Evolutionary conservation across 2,329 filamentous ascomycete species (phyloP).

Genomic region (Zelopaecilomyces penicillatus): DNA sequence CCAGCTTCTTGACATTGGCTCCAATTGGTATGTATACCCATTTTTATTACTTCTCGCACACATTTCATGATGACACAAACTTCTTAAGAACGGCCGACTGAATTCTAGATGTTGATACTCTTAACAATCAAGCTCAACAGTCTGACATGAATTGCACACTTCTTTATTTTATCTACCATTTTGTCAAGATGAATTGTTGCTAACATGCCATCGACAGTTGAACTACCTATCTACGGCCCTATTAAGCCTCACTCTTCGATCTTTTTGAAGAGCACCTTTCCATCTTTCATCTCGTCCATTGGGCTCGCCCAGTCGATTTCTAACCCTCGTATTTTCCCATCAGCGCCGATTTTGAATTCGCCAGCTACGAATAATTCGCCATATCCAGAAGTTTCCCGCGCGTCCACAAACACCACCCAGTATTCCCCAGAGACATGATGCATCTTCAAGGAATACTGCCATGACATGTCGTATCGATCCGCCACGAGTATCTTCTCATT

Average conservation of each 20-base stretch:
- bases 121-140: slow-evolving; percentile 57
- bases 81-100: slow-evolving; percentile 61
- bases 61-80: slow-evolving; percentile 45
- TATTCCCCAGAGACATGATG: slow-evolving; percentile 20
- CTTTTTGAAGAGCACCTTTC: slow-evolving; percentile 10
- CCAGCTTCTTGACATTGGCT: too few species aligned
- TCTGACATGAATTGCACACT: slow-evolving; percentile 35
- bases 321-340: slow-evolving; percentile 4
- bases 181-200: slow-evolving; percentile 5
- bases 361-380: slow-evolving; percentile 6
- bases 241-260: neutral
- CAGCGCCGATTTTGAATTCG: slow-evolving; percentile 9
- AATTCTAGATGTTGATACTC: slow-evolving; percentile 48
- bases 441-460: slow-evolving; percentile 14
- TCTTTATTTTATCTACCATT: slow-evolving; percentile 4
- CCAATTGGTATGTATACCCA: slow-evolving; percentile 5
- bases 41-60: slow-evolving; percentile 8
- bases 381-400: neutral
- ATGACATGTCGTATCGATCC: slow-evolving; percentile 16
- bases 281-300: slow-evolving; percentile 8
- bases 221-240: neutral
- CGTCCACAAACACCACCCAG: slow-evolving; percentile 15
- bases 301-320: slow-evolving; percentile 3
- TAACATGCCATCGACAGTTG: slow-evolving; percentile 15
- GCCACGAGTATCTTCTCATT: slow-evolving; percentile 15